These are phyloP conservation scores for Aspergillus uvarum DNA, from an alignment of 2,329 filamentous ascomycete species.

Conservation along the genomic window DNA sequence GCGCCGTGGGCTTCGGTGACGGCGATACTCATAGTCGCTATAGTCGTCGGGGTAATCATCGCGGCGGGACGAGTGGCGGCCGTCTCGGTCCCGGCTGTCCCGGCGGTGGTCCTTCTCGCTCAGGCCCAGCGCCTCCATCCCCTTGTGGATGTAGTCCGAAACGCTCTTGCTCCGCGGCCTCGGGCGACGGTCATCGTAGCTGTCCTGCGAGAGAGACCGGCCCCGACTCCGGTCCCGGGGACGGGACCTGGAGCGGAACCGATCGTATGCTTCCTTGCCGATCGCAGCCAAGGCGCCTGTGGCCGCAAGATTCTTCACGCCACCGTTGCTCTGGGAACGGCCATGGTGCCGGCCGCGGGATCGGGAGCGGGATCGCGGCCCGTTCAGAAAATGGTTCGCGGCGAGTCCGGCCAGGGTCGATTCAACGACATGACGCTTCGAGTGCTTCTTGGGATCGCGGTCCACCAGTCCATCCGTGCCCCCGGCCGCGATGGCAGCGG, in stretches of 20 bases:
- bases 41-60: constrained; percentile 44
- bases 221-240: constrained; percentile 28
- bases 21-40: constrained; percentile 32
- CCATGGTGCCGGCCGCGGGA: constrained; percentile 54
- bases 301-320: constrained; percentile 44
- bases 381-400: constrained; percentile 82
- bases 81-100: constrained; percentile 28
- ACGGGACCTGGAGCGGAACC: constrained; percentile 45
- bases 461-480: constrained; percentile 76
- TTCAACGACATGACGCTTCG: constrained; percentile 78
- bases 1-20: constrained; percentile 29
- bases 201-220: constrained; percentile 54
- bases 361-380: constrained; percentile 70
- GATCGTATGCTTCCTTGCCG: constrained; percentile 48
- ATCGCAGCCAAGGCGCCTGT: constrained; percentile 48
- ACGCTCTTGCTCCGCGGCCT: constrained; percentile 49
- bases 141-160: constrained; percentile 46
- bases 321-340: constrained; percentile 45
- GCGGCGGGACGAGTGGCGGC: constrained; percentile 32
- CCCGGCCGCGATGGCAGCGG: constrained; percentile 80
- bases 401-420: constrained; percentile 86
- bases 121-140: constrained; percentile 47
- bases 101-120: constrained; percentile 29
- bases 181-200: constrained; percentile 50
- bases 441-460: constrained; percentile 67